Base-by-base conservation (phyloP, 176 grass and related monocot genomes). In the Oryza meridionalis region DNA sequence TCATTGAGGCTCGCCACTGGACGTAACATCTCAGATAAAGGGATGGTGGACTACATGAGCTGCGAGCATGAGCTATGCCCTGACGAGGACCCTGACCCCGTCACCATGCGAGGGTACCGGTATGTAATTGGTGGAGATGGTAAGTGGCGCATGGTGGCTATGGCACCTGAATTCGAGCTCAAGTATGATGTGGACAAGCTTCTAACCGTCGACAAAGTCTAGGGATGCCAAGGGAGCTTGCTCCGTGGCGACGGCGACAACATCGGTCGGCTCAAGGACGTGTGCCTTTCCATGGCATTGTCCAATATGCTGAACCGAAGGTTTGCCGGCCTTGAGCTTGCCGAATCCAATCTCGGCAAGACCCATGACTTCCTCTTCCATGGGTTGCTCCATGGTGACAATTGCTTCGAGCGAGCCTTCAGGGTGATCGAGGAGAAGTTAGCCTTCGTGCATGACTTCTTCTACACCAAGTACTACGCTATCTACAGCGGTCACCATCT, bases 381-480 rank as follows among this genome's bases (percentile, higher is more conserved):
- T 45, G 43, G 43, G 7, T 7, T 7, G 1, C 43, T 45, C 43
- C 43, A 45, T 7, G 43, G 43, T 7, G 43, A 45, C 43, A 45
- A 7, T 7, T 9, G 9, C 43, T 45, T 31, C 40, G 76, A 66
- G 61, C 58, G 15, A 1, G 77, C 77, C 77, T 79, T 79, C 40
- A 21, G 15, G 8, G 38, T 67, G 22, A 42, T 66, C 37, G 77
- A 79, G n/a, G 3, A 45, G 6, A 61, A 79, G 77, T 22, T 79
- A 38, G 42, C 61, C 6, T 79, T 79, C 17, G 3, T 79, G 38
- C 65, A 79, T 8, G 77, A 79, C 61, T 79, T 46, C 38, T 79
- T 64, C 77, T 79, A 65, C 77, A 79, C 77, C 77, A 79, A 79
- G 38, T 79, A 67, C 7, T 37, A 26, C 61, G 6, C 38, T 9